Evolutionary conservation across 1,284 basidiomycete species (phyloP).

Genomic region (Ustilago crameri): DNA sequence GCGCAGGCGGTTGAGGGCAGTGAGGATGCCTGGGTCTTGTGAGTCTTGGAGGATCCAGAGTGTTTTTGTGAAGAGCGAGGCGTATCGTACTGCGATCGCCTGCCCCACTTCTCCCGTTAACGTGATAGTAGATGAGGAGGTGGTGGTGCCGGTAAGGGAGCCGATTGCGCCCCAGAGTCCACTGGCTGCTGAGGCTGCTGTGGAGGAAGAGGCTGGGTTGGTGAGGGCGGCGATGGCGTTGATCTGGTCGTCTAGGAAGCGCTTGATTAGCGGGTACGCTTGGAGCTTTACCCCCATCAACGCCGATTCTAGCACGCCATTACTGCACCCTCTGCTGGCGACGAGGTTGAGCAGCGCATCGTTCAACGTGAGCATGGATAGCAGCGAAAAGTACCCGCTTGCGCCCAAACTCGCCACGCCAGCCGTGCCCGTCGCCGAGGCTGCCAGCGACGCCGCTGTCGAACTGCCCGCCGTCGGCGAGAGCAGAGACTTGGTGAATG

Average conservation of each 20-base stretch:
- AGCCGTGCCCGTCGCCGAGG: neutral
- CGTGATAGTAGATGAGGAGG: neutral
- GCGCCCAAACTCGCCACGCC: neutral
- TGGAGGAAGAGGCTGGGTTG: slow-evolving; percentile 10
- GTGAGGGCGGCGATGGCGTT: slow-evolving; percentile 22
- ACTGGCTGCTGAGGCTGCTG: neutral
- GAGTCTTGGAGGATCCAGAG: slow-evolving; percentile 16
- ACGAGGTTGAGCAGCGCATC: slow-evolving; percentile 38
- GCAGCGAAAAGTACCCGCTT: slow-evolving; percentile 35
- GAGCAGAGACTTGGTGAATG: slow-evolving; percentile 46
- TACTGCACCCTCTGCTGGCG: slow-evolving; percentile 27
- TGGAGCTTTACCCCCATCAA: slow-evolving; percentile 58
- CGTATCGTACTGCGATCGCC: slow-evolving; percentile 25
- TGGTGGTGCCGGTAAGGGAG: slow-evolving; percentile 4
- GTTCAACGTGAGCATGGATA: slow-evolving; percentile 50
- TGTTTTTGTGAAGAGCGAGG: slow-evolving; percentile 30
- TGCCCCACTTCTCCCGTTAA: neutral
- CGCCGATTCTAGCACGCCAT: slow-evolving; percentile 43
- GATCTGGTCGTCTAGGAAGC: slow-evolving; percentile 55
- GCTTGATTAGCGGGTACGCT: slow-evolving; percentile 54
- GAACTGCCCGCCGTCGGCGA: slow-evolving; percentile 9
- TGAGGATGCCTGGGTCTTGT: slow-evolving; percentile 18
- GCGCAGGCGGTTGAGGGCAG: slow-evolving; percentile 13
- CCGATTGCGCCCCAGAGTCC: slow-evolving; percentile 10
- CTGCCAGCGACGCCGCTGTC: slow-evolving; percentile 9